These are phyloP conservation scores for Zopfia rhizophila DNA, from an alignment of 2,329 filamentous ascomycete genomes.

Conservation along the genomic window DNA sequence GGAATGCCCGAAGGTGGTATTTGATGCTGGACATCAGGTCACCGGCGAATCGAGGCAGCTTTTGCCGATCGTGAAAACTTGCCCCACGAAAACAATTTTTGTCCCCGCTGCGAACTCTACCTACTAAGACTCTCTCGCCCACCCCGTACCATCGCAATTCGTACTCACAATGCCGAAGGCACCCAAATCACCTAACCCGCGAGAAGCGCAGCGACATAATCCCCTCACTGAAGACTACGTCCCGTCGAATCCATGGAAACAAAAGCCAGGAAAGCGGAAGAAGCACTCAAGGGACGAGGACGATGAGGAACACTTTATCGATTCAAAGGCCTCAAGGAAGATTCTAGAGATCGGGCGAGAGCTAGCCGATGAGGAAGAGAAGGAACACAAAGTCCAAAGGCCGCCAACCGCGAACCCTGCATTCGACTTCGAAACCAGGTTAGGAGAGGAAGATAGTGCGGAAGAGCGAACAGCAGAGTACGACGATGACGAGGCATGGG, in stretches of 20 bases:
- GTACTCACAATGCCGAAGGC: conserved; percentile 78
- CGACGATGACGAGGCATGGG: conserved; percentile 71
- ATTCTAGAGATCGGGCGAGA: conserved; percentile 92
- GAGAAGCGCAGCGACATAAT: conserved; percentile 79
- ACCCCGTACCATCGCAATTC: conserved; percentile 1
- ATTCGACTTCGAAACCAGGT: conserved; percentile 83
- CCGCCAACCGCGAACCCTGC: conserved; percentile 66
- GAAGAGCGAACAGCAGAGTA: conserved; percentile 62
- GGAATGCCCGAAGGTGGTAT: not conserved
- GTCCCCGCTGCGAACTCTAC: conserved; percentile 4
- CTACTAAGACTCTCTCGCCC: not conserved
- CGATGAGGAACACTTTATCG: conserved; percentile 77
- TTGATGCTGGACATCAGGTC: not conserved
- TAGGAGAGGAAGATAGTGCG: conserved; percentile 61
- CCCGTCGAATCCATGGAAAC: conserved; percentile 76
- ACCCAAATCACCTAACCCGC: conserved; percentile 64
- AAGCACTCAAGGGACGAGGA: conserved; percentile 67
- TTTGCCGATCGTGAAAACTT: conserved; percentile 21
- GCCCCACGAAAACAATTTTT: conserved; percentile 18
- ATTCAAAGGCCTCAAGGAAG: conserved; percentile 86
- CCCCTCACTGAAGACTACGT: conserved; percentile 89
- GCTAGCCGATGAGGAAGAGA: conserved; percentile 82
- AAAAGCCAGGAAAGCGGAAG: conserved; percentile 71
- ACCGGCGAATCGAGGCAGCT: conserved; percentile 5
- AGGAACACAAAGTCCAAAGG: conserved; percentile 56